These are phyloP conservation scores for Kodamaea sagamina DNA, from an alignment of 805 yeast species.

Conservation along the genomic window DNA sequence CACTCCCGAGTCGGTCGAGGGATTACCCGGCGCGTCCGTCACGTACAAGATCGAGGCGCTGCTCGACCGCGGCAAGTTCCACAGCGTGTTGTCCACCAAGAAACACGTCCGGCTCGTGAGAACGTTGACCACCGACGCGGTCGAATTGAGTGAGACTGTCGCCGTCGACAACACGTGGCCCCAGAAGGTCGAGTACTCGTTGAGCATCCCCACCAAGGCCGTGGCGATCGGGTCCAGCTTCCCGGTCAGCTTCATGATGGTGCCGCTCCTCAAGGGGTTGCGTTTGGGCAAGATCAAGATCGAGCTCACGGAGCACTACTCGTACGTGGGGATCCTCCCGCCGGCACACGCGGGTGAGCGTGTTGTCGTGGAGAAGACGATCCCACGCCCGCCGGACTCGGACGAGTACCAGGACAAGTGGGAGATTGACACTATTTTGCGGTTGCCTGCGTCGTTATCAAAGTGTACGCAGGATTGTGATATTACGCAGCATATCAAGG, in stretches of 20 bases:
- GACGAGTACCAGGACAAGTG: constrained; percentile 57
- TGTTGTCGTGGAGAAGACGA: constrained; percentile 49
- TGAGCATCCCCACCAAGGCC: constrained; percentile 84
- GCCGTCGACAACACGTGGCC: constrained; percentile 98
- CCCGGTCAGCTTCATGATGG: constrained; percentile 67
- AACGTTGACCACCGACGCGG: constrained; percentile 82
- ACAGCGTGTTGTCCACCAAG: constrained; percentile 61
- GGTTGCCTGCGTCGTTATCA: constrained; percentile 71
- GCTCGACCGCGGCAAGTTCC: constrained; percentile 80
- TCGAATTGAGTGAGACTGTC: constrained; percentile 86
- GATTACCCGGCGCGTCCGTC: constrained; percentile 76
- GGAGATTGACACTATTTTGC: constrained; percentile 65
- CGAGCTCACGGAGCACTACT: constrained; percentile 65
- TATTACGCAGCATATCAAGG: constrained; percentile 66
- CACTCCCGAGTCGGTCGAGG: constrained; percentile 85
- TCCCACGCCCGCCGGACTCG: constrained; percentile 45
- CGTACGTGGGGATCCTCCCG: constrained; percentile 59
- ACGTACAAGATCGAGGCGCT: constrained; percentile 74
- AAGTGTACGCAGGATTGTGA: constrained; percentile 87
- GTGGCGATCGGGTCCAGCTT: constrained; percentile 83
- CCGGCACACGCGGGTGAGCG: constrained; percentile 65
- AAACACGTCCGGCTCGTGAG: constrained; percentile 80
- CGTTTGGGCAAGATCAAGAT: constrained; percentile 72
- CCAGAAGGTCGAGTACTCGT: constrained; percentile 82
- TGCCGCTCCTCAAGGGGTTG: constrained; percentile 81